phyloP scores from a whole-genome alignment of 495 filamentous ascomycete species.

The Hypoxylon lienhwacheense region DNA sequence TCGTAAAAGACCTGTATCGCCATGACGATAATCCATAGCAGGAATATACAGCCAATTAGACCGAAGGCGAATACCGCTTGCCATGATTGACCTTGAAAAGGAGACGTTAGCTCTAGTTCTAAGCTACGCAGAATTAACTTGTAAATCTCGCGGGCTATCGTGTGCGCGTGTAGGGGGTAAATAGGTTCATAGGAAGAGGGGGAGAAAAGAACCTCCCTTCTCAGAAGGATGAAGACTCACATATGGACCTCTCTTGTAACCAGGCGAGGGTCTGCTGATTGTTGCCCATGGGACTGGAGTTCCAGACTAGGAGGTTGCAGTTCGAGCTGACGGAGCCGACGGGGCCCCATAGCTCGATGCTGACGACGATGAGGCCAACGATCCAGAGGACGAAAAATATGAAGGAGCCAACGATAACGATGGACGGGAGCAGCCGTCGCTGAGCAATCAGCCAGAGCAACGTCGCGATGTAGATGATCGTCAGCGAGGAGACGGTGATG shows the following conservation, averaged over 20 bases:
- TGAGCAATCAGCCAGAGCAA: constrained; percentile 74
- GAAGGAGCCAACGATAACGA: constrained; percentile 89
- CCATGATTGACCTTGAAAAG: constrained; percentile 55
- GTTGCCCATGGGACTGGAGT: constrained; percentile 59
- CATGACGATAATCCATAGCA: constrained; percentile 95
- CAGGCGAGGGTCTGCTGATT: constrained; percentile 76
- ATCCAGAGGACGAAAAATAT: constrained; percentile 93
- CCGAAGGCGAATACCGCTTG: constrained; percentile 67
- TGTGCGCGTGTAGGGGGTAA: too few relatives aligned
- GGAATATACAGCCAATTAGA: constrained; percentile 78
- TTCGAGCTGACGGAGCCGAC: constrained; percentile 72
- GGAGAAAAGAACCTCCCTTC: too few relatives aligned
- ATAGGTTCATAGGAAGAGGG: too few relatives aligned
- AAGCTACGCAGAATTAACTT: neutral
- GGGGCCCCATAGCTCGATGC: constrained; percentile 86
- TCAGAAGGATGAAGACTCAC: constrained; percentile 55
- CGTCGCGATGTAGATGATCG: constrained; percentile 71
- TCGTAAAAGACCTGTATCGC: constrained; percentile 82
- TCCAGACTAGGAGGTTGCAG: constrained; percentile 73
- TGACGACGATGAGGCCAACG: constrained; percentile 85
- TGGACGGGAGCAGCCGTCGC: constrained; percentile 79
- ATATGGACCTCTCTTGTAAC: constrained; percentile 85
- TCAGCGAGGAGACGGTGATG: constrained; percentile 69
- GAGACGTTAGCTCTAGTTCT: constrained; percentile 19
- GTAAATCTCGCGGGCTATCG: too few relatives aligned